Conservation (phyloP, 345 rosid genomes). For the Raphanus sativus region DNA sequence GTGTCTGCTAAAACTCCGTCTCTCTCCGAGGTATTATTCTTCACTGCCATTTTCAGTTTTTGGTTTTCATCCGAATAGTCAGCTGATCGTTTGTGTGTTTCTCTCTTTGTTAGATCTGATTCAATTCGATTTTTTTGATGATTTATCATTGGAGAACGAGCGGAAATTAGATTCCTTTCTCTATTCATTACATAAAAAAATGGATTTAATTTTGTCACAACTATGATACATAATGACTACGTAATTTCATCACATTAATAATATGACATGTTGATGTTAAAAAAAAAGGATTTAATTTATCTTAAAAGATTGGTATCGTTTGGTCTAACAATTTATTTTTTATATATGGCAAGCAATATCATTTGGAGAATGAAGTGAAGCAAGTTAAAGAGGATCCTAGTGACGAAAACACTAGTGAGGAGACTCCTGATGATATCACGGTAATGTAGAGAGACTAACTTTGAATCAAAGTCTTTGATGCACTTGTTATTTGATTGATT, state of each 20-base stretch:
- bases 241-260: too few species aligned
- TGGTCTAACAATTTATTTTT: constrained; percentile 9
- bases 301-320: not conserved
- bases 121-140: not conserved
- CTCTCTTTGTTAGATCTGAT: constrained; percentile 22
- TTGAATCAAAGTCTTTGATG: too few species aligned
- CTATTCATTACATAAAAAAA: not conserved
- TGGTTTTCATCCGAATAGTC: not conserved
- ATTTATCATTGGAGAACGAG: not conserved
- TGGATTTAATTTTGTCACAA: too few species aligned
- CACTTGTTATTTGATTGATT: not conserved
- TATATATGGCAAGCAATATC: constrained; percentile 61
- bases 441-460: constrained; percentile 11
- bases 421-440: constrained; percentile 75
- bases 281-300: too few species aligned
- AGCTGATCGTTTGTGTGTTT: not conserved
- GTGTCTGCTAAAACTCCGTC: constrained; percentile 42
- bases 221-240: too few species aligned
- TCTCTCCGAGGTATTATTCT: constrained; percentile 62
- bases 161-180: not conserved
- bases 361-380: constrained; percentile 63
- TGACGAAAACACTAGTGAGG: constrained; percentile 38
- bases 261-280: too few species aligned
- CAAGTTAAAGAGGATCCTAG: constrained; percentile 14
- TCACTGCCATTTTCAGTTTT: not conserved